These are phyloP conservation scores for Canavalia ensiformis DNA, from an alignment of 306 rosid species.

Conservation along the genomic window DNA sequence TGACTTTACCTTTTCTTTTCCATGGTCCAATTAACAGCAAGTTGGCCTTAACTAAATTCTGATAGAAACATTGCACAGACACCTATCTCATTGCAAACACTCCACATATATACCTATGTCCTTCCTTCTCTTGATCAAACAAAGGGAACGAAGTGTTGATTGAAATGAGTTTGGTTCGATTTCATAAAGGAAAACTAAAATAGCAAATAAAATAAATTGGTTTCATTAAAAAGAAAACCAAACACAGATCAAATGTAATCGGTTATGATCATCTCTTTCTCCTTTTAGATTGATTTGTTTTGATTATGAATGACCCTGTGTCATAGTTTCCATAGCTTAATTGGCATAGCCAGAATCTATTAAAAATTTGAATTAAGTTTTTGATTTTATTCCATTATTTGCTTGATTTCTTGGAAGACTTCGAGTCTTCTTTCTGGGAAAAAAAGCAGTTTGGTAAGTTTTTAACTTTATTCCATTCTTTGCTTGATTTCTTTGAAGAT, in stretches of 20 bases:
- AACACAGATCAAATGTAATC: neutral
- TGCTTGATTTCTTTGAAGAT: conserved; percentile 14
- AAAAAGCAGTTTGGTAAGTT: neutral
- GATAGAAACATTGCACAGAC: neutral
- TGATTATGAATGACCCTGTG: neutral
- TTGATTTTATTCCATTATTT: conserved; percentile 11
- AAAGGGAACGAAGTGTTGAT: neutral
- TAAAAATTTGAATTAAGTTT: neutral
- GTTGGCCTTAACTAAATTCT: neutral
- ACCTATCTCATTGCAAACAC: neutral
- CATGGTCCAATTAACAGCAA: conserved; percentile 4
- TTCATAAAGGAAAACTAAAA: neutral
- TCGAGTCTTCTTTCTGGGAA: conserved; percentile 6
- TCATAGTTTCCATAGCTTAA: neutral
- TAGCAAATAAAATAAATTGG: neutral
- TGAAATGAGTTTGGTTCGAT: conserved; percentile 12
- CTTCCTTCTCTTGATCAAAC: neutral
- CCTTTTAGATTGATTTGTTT: conserved; percentile 3
- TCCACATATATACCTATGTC: neutral
- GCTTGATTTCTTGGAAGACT: conserved; percentile 4
- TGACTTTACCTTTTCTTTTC: neutral
- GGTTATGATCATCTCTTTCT: neutral
- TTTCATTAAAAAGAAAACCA: neutral
- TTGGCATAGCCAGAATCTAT: neutral
- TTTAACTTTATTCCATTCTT: neutral